These are phyloP conservation scores for Anthracocystis setariae DNA, from an alignment of 1,284 basidiomycete species.

Conservation along the genomic window DNA sequence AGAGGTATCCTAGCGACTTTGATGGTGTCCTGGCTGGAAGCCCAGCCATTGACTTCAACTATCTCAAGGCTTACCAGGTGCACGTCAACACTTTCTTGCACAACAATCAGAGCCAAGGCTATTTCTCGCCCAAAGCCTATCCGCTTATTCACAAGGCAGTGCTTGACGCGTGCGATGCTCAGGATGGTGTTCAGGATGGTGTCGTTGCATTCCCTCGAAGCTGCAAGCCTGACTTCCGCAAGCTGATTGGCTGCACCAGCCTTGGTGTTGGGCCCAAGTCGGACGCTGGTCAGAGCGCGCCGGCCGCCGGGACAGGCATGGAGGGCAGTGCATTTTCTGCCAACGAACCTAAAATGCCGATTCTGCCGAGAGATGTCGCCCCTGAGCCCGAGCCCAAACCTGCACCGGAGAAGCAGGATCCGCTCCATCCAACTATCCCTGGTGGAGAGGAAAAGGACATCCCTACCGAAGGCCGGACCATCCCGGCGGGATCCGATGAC, in stretches of 20 bases:
- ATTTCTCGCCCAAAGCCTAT: conserved; percentile 27
- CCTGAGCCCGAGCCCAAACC: not conserved
- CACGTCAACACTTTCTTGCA: conserved; percentile 42
- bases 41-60: conserved; percentile 42
- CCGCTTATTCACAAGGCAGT: conserved; percentile 35
- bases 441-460: not conserved
- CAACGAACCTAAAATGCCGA: not conserved
- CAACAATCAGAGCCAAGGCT: conserved; percentile 19
- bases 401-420: not conserved
- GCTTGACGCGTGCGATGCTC: conserved; percentile 33
- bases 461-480: too few relatives aligned
- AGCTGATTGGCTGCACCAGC: conserved; percentile 25
- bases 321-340: not conserved
- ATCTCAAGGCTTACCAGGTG: conserved; percentile 49
- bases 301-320: not conserved
- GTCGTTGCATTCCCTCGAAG: conserved; percentile 29
- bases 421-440: not conserved
- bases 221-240: conserved; percentile 37
- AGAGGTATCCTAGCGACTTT: conserved; percentile 44
- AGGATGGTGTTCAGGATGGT: conserved; percentile 47
- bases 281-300: not conserved
- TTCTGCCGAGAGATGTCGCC: conserved; percentile 12
- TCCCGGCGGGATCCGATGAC: too few relatives aligned
- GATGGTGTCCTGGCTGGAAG: conserved; percentile 51
- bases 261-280: conserved; percentile 7